A percentile compares a stretch with the other conserved stretches of the same genome.
These are phyloP conservation scores for Starmerella cellae DNA, from an alignment of 805 yeast species.

Conservation along the genomic window DNA sequence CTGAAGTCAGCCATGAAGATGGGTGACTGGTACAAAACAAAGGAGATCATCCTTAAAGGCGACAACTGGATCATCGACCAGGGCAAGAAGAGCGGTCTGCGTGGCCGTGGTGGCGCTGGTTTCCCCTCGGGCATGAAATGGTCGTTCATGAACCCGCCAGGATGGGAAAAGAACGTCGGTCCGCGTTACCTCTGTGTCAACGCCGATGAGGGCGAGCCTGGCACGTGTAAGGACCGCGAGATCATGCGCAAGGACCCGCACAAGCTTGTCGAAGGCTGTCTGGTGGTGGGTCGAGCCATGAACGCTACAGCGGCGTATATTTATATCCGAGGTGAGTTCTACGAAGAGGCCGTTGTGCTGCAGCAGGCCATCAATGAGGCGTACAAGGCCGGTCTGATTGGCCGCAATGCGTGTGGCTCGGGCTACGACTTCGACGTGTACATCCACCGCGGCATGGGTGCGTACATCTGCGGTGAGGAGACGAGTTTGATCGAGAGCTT, in stretches of 20 bases:
- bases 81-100: constrained; percentile 67
- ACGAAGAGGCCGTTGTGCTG: constrained; percentile 59
- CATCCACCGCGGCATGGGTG: constrained; percentile 88
- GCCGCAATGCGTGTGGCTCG: constrained; percentile 76
- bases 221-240: constrained; percentile 86
- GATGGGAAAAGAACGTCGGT: constrained; percentile 85
- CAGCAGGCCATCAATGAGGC: constrained; percentile 83
- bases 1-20: constrained; percentile 58
- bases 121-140: constrained; percentile 84
- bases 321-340: constrained; percentile 82
- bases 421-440: constrained; percentile 75
- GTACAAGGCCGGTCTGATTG: constrained; percentile 63
- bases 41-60: constrained; percentile 70
- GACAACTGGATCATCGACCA: constrained; percentile 84
- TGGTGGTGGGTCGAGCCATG: constrained; percentile 82
- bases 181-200: constrained; percentile 80
- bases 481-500: constrained; percentile 78
- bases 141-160: constrained; percentile 93
- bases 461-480: constrained; percentile 86
- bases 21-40: constrained; percentile 90
- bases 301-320: constrained; percentile 87
- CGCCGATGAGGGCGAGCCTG: constrained; percentile 93
- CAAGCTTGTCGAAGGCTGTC: constrained; percentile 82
- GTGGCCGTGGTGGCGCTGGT: constrained; percentile 93
- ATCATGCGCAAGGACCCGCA: constrained; percentile 86